Base-by-base conservation (phyloP, 2,329 filamentous ascomycete species). In the Colletotrichum sp. region DNA sequence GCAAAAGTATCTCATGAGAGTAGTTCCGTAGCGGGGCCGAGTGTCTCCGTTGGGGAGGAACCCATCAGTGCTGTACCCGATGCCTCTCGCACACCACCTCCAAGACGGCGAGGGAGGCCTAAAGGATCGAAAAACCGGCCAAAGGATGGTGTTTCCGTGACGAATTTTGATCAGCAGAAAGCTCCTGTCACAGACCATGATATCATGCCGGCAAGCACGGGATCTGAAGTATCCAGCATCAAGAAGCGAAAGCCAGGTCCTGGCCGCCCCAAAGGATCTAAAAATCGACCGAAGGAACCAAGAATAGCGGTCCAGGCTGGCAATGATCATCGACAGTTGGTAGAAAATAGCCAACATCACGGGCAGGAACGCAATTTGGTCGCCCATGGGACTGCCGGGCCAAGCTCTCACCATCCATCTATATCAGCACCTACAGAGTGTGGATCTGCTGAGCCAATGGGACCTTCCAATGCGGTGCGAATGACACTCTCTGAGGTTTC, bases 221-320 rank as follows among this genome's bases (percentile, higher is more conserved):
- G 71, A 2, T 26, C 24, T 21, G 80, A 78, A 24, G 78, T 73
- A 10, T 72, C 83, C 4, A 81, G 77, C 57, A 76, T 80, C 1
- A 88, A 85, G 79, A 87, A 84, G 65, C 83, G 87, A 71, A 75
- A 75, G 59, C 49, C 65, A 32, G 75, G 75, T 15, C 75, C 75
- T 44, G 87, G 89, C 8, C 85, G 89, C 36, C 89, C 89, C 0
- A 90, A 90, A 75, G 89, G 89, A 1, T 90, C 89, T 2, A 89
- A 88, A 75, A 90, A 90, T 76, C 85, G 87, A 5, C 84, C 86
- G 4, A 89, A 86, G 76, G 83, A 85, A 32, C 26, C 59, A 3
- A 24, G 13, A 36, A 10, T 13, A 16, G 26, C 60, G 5, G n/a
- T 24, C 32, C 59, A 32, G 28, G 13, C 18, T n/a, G 21, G n/a